Conservation (phyloP, 2,329 filamentous ascomycete species). For the Stagonosporopsis vannaccii region DNA sequence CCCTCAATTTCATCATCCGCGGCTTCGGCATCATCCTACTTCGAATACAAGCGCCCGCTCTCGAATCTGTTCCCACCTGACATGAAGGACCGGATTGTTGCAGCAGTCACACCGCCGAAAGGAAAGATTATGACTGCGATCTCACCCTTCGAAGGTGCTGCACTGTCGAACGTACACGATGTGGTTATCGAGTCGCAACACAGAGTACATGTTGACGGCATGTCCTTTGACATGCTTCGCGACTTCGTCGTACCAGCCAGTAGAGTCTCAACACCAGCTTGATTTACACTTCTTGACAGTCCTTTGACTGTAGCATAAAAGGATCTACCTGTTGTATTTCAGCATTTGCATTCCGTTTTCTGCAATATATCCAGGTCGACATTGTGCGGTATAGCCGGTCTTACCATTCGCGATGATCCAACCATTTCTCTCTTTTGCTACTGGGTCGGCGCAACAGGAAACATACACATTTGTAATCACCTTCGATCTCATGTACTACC, state of each 20-base stretch:
- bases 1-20: conserved; percentile 41
- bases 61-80: conserved; percentile 27
- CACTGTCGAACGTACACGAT: conserved; percentile 41
- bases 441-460: background rate
- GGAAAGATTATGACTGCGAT: conserved; percentile 39
- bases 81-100: conserved; percentile 39
- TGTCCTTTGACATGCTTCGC: conserved; percentile 46
- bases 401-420: conserved; percentile 22
- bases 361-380: conserved; percentile 19
- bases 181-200: conserved; percentile 44
- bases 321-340: conserved; percentile 17
- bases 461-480: conserved; percentile 30
- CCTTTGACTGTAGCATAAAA: background rate
- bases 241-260: conserved; percentile 35
- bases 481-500: conserved; percentile 12
- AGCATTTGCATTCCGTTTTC: background rate
- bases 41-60: conserved; percentile 40
- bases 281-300: background rate
- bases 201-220: conserved; percentile 43
- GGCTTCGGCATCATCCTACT: conserved; percentile 41
- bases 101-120: conserved; percentile 40
- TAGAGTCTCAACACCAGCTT: conserved; percentile 38
- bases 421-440: conserved; percentile 17
- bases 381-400: conserved; percentile 35
- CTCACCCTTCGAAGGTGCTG: conserved; percentile 43